Conservation (phyloP, 2,329 filamentous ascomycete genomes). For the Fusarium udum region DNA sequence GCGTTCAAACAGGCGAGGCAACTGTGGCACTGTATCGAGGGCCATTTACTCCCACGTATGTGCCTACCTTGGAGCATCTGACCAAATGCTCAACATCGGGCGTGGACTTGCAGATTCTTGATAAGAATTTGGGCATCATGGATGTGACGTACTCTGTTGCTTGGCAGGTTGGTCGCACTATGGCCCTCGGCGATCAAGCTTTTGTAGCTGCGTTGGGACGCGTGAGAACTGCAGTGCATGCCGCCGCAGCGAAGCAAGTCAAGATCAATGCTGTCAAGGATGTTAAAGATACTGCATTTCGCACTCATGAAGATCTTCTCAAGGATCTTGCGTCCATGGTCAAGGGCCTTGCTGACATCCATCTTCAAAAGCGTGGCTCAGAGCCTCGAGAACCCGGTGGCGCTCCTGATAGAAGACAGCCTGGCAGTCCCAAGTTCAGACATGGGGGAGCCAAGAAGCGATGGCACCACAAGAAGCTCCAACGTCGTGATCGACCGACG, state of each 20-base stretch:
- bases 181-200: conserved; percentile 49
- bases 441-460: background rate
- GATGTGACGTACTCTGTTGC: conserved; percentile 56
- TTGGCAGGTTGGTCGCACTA: conserved; percentile 53
- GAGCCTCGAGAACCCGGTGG: background rate
- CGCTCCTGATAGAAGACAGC: background rate
- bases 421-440: background rate
- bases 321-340: background rate
- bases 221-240: background rate
- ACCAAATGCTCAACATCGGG: conserved; percentile 46
- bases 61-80: background rate
- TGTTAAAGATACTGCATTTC: background rate
- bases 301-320: background rate
- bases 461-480: background rate
- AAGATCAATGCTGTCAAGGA: background rate
- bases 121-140: conserved; percentile 51
- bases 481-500: background rate
- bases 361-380: background rate
- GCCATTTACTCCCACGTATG: background rate
- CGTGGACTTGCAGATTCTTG: conserved; percentile 52
- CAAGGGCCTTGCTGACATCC: background rate
- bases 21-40: background rate
- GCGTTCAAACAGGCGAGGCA: background rate
- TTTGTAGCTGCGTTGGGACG: conserved; percentile 46
- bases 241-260: background rate